phyloP scores from a whole-genome alignment of 2,329 filamentous ascomycete genomes.

The Chlorencoelia australis region DNA sequence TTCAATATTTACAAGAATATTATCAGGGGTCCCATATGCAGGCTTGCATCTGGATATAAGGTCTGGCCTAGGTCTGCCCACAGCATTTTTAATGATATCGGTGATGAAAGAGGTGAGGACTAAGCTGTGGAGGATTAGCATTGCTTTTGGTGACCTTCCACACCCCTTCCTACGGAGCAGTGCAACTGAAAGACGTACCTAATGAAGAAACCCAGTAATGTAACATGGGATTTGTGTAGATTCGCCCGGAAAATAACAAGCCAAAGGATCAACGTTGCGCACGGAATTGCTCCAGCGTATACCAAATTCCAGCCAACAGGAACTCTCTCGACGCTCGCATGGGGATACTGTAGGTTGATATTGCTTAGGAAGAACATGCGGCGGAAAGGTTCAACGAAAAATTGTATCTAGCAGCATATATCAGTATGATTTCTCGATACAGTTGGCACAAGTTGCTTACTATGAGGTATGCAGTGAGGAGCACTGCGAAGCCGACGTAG shows the following conservation, averaged over 20 bases:
- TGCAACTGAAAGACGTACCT: constrained; percentile 32
- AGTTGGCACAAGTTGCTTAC: constrained; percentile 30
- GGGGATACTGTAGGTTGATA: constrained; percentile 72
- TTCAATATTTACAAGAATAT: constrained; percentile 49
- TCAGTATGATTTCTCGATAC: neutral
- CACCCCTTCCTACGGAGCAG: too few relatives aligned
- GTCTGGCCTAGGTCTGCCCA: constrained; percentile 67
- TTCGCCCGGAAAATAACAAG: constrained; percentile 51
- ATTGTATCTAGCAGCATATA: constrained; percentile 41
- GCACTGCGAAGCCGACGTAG: constrained; percentile 65
- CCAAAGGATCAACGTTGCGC: constrained; percentile 56
- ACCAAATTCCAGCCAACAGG: constrained; percentile 53
- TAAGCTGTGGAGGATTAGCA: constrained; percentile 31
- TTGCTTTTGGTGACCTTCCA: too few relatives aligned
- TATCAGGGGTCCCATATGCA: constrained; percentile 33
- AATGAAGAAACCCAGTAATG: constrained; percentile 71
- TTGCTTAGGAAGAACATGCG: constrained; percentile 90
- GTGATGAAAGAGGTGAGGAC: constrained; percentile 75
- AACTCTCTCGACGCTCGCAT: constrained; percentile 76
- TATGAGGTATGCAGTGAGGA: constrained; percentile 58
- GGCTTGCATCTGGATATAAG: constrained; percentile 82
- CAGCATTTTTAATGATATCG: constrained; percentile 76
- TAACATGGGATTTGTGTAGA: constrained; percentile 74
- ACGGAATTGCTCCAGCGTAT: constrained; percentile 65
- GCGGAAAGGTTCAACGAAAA: constrained; percentile 76